phyloP scores from a whole-genome alignment of 176 grass and related monocot genomes.

The Zoysia japonica region DNA sequence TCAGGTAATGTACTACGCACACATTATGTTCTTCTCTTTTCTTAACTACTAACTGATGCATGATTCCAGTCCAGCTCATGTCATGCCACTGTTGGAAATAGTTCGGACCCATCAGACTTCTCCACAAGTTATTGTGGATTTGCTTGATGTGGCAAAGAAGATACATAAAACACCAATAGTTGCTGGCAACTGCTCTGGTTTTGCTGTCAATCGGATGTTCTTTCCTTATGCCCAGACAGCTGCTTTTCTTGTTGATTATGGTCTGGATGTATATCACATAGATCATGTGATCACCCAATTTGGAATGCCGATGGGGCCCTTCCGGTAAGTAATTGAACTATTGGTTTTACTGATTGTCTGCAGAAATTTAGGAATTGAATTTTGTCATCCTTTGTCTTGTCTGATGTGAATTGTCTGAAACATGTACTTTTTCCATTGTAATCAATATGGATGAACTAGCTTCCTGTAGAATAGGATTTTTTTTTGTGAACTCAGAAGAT shows the following conservation, averaged over 20 bases:
- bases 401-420: not conserved
- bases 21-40: conserved; percentile 18
- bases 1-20: conserved; percentile 60
- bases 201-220: conserved; percentile 88
- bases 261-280: conserved; percentile 73
- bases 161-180: conserved; percentile 83
- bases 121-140: conserved; percentile 67
- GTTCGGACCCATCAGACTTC: conserved; percentile 67
- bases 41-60: conserved; percentile 28
- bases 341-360: not conserved
- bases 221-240: conserved; percentile 70
- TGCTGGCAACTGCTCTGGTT: conserved; percentile 73
- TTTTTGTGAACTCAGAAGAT: conserved; percentile 14
- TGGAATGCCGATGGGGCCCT: conserved; percentile 95
- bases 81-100: conserved; percentile 94
- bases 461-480: conserved; percentile 10
- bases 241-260: conserved; percentile 71
- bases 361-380: not conserved
- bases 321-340: conserved; percentile 57
- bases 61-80: conserved; percentile 71
- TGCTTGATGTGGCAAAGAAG: conserved; percentile 73
- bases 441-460: not conserved
- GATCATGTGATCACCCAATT: conserved; percentile 65
- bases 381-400: not conserved
- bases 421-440: not conserved